Evolutionary conservation across 1,284 basidiomycete species (phyloP).

Genomic region (Austroboletus rostrupii): DNA sequence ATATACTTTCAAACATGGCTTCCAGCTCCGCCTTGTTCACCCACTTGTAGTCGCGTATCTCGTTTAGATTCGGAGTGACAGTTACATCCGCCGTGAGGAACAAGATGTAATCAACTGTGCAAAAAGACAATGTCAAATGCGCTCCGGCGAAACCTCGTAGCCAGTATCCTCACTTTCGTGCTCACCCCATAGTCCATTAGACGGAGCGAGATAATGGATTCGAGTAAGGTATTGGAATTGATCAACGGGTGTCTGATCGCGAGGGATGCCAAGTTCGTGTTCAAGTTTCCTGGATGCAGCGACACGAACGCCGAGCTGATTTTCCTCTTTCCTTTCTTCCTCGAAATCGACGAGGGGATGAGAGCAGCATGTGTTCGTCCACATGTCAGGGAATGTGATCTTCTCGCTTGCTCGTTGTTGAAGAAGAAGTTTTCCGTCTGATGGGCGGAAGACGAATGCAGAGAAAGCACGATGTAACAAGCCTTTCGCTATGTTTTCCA

Average conservation of each 20-base stretch:
- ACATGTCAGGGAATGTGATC: conserved; percentile 99
- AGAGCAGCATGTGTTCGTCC: conserved; percentile 99
- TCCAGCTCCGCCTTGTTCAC: conserved; percentile 89
- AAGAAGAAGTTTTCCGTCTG: conserved; percentile 90
- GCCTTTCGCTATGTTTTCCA: conserved; percentile 95
- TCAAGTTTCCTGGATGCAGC: conserved; percentile 95
- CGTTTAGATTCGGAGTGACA: conserved; percentile 85
- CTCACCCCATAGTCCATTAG: conserved; percentile 93
- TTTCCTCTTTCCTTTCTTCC: conserved; percentile 72
- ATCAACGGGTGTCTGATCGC: conserved; percentile 72
- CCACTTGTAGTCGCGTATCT: conserved; percentile 90
- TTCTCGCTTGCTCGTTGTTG: conserved; percentile 96
- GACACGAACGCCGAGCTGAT: conserved; percentile 81
- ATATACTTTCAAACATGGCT: conserved; percentile 81
- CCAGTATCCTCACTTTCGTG: conserved; percentile 77
- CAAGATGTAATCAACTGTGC: conserved; percentile 95
- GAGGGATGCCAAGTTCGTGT: conserved; percentile 94
- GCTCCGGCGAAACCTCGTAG: neutral
- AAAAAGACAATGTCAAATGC: conserved; percentile 4
- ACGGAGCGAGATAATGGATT: conserved; percentile 97
- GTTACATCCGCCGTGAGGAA: conserved; percentile 90
- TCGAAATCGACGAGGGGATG: conserved; percentile 94
- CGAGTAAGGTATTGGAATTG: conserved; percentile 93
- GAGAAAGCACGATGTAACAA: conserved; percentile 98
- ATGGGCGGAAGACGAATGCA: conserved; percentile 93